Evolutionary conservation across 495 filamentous ascomycete genomes (phyloP), one percentile per base, ranked within the genome.

Genomic region (Hyaloscypha variabilis): DNA sequence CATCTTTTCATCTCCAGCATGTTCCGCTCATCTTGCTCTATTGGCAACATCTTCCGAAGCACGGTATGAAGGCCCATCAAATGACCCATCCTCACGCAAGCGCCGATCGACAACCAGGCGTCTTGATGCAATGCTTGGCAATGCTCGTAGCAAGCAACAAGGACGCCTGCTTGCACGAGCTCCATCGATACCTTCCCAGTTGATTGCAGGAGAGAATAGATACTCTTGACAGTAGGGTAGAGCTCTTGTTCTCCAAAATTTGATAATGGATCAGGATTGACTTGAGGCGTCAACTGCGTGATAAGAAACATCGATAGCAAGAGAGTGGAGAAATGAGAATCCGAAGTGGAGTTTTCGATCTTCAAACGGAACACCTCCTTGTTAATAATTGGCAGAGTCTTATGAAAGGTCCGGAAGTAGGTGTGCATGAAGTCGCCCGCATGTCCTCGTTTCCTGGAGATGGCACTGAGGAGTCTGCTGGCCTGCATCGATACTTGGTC

Each of bases 81-180:
- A 21, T 67, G 58, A 11, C 50, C 65, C 39, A 68, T 63, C 25
- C 65, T 53, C 8, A 62, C 65, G 56, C 69, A 71, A n/a, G 28
- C n/a, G 1, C 65, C 65, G 31, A 71, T 26, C 30, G 61, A 36
- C 5, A 65, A 28, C 58, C 62, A 65, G 2, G 69, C 62, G 25
- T 62, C 58, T 24, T 63, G 39, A 49, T 62, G 49, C 5, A 67
- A 42, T 8, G 52, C 63, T 39, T 71, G 65, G 56, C 58, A 65
- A 54, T 65, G 52, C 39, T 71, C 69, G 42, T 63, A 71, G 13
- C 36, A 29, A 8, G 69, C 69, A 62, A 71, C 34, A 4, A 71
- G 39, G 13, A 68, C 13, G 0, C 66, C 62, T 2, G 66, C 53
- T 30, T 68, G 69, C 6, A 71, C 17, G 13, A 71, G 24, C 46